Percentiles rank a stretch among this genome's conserved stretches.
phyloP scores from a whole-genome alignment of 2,329 filamentous ascomycete genomes.

The Colletotrichum caudatum region DNA sequence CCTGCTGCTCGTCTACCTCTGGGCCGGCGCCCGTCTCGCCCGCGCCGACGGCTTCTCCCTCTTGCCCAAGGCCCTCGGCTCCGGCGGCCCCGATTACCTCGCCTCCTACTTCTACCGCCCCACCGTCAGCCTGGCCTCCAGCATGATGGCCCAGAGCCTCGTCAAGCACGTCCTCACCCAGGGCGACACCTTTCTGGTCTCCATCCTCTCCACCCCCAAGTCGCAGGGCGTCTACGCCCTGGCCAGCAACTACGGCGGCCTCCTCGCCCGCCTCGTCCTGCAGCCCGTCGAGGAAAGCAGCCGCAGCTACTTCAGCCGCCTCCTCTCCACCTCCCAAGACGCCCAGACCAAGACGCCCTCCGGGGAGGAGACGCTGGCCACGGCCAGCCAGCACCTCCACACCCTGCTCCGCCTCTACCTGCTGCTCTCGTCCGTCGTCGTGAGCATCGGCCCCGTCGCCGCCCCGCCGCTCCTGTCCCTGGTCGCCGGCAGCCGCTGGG shows the following conservation, averaged over 20 bases:
- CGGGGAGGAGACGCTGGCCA: conserved; percentile 50
- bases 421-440: conserved; percentile 76
- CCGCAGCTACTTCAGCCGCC: conserved; percentile 86
- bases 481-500: conserved; percentile 83
- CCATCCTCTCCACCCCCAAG: conserved; percentile 78
- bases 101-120: conserved; percentile 74
- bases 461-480: conserved; percentile 80
- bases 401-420: conserved; percentile 79
- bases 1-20: conserved; percentile 77
- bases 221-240: conserved; percentile 94
- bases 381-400: conserved; percentile 65
- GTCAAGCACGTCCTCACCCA: conserved; percentile 96
- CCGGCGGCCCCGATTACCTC: conserved; percentile 57
- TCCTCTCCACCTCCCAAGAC: conserved; percentile 64
- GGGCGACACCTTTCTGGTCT: conserved; percentile 91
- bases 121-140: conserved; percentile 80
- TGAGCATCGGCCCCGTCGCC: conserved; percentile 79
- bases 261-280: conserved; percentile 89
- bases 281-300: conserved; percentile 96
- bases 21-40: conserved; percentile 70
- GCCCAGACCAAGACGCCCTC: conserved; percentile 42
- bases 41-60: conserved; percentile 75
- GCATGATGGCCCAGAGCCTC: conserved; percentile 86
- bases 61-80: conserved; percentile 58
- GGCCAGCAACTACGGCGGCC: conserved; percentile 92